Evolutionary conservation across 352 stramenopile species (phyloP).

Genomic region (Phytophthora melonis): DNA sequence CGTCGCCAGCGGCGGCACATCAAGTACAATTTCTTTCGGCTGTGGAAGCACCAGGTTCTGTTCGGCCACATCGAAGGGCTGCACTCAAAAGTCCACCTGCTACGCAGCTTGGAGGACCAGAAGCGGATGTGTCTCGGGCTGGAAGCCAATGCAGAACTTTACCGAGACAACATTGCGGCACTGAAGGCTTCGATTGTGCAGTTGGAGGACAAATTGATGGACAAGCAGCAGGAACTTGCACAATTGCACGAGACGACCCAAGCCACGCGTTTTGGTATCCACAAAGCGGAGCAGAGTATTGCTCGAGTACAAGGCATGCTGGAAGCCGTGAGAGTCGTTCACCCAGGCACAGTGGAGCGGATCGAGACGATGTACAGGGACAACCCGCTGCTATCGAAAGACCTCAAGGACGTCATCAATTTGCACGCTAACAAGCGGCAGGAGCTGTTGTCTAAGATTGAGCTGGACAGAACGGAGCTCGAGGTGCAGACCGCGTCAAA

Average conservation of each 20-base stretch:
- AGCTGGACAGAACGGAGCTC: conserved; percentile 63
- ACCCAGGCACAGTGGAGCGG: conserved; percentile 71
- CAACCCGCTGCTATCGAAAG: conserved; percentile 70
- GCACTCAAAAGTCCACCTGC: conserved; percentile 70
- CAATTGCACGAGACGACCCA: conserved; percentile 69
- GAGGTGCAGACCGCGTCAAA: conserved; percentile 56
- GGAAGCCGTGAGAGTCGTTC: conserved; percentile 70
- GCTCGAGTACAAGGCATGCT: conserved; percentile 76
- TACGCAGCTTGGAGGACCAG: conserved; percentile 78
- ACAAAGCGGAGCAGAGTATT: conserved; percentile 80
- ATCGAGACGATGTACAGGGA: conserved; percentile 78
- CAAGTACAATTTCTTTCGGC: conserved; percentile 84
- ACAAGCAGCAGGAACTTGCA: conserved; percentile 77
- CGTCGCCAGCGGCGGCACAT: conserved; percentile 63
- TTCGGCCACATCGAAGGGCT: conserved; percentile 78
- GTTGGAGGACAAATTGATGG: conserved; percentile 63
- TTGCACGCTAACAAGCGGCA: conserved; percentile 55
- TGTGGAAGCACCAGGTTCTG: conserved; percentile 83
- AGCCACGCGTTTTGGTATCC: conserved; percentile 70
- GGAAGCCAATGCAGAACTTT: conserved; percentile 63
- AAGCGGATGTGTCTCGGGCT: conserved; percentile 79
- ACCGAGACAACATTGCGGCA: conserved; percentile 68
- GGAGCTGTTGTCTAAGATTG: conserved; percentile 62
- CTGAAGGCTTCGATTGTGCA: conserved; percentile 65
- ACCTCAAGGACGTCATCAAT: conserved; percentile 68